A percentile compares a stretch with the other conserved stretches of the same genome.
Conservation (phyloP, 164 flowering plant species). For the Liquidambar formosana region DNA sequence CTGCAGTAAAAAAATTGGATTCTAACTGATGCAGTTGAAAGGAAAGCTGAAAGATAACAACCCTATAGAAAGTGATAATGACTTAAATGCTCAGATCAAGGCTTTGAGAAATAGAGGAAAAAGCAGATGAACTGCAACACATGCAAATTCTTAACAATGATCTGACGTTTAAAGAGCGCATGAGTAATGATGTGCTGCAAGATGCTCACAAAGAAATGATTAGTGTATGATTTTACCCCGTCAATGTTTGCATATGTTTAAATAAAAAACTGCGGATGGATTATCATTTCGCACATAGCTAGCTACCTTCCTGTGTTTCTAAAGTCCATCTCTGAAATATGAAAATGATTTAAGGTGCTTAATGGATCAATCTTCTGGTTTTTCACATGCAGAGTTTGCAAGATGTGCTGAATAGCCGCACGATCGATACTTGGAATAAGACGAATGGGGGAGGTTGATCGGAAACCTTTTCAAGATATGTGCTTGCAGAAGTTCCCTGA, state of each 20-base stretch:
- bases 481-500: slow-evolving; percentile 28
- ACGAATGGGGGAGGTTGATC: slow-evolving; percentile 37
- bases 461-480: slow-evolving; percentile 32
- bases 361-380: background rate
- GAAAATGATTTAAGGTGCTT: background rate
- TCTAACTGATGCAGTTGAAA: slow-evolving; percentile 11
- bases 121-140: too few relatives aligned
- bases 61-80: background rate
- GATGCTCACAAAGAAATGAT: slow-evolving; percentile 15
- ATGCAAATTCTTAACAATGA: slow-evolving; percentile 12
- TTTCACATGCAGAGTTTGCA: slow-evolving; percentile 16
- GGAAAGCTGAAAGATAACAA: slow-evolving; percentile 8
- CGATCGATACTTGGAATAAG: slow-evolving; percentile 21
- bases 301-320: background rate
- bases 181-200: slow-evolving; percentile 15
- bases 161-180: slow-evolving; percentile 17
- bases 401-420: background rate
- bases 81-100: background rate
- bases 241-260: background rate
- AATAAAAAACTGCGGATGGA: background rate
- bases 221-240: slow-evolving; percentile 8
- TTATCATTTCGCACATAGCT: background rate
- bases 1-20: background rate
- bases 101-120: too few relatives aligned
- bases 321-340: background rate